phyloP scores from a whole-genome alignment of 768 basidiomycete species.

The Kwoniella botswanensis region DNA sequence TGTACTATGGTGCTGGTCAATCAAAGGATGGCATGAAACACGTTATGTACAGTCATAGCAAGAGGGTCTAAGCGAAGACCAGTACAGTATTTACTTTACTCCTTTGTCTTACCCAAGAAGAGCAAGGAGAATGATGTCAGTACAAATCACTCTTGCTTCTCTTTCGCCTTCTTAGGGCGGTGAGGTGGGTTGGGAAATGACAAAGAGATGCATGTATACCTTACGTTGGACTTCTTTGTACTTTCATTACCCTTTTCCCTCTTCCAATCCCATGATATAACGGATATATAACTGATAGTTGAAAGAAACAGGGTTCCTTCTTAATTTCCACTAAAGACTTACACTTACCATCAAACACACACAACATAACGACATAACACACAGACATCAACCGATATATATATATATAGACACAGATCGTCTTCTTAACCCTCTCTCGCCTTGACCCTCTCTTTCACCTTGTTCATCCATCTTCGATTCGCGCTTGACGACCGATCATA shows the following conservation, averaged over 20 bases:
- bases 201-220: not conserved
- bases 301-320: constrained; percentile 4
- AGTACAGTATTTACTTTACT: not conserved
- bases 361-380: not conserved
- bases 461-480: not conserved
- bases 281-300: not conserved
- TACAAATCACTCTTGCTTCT: not conserved
- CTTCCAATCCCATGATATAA: not conserved
- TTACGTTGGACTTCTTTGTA: not conserved
- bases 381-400: not conserved
- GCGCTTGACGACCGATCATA: not conserved
- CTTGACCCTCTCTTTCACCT: not conserved
- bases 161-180: too few relatives aligned
- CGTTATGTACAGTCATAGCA: too few relatives aligned
- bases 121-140: not conserved
- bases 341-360: not conserved
- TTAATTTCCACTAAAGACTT: not conserved
- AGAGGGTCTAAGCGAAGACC: too few relatives aligned
- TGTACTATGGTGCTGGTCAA: not conserved
- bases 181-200: not conserved
- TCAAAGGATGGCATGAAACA: not conserved
- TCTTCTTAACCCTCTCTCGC: not conserved
- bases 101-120: not conserved
- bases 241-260: not conserved
- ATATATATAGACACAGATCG: not conserved